phyloP scores from a whole-genome alignment of 495 filamentous ascomycete genomes.

The Penicillium coffeae region DNA sequence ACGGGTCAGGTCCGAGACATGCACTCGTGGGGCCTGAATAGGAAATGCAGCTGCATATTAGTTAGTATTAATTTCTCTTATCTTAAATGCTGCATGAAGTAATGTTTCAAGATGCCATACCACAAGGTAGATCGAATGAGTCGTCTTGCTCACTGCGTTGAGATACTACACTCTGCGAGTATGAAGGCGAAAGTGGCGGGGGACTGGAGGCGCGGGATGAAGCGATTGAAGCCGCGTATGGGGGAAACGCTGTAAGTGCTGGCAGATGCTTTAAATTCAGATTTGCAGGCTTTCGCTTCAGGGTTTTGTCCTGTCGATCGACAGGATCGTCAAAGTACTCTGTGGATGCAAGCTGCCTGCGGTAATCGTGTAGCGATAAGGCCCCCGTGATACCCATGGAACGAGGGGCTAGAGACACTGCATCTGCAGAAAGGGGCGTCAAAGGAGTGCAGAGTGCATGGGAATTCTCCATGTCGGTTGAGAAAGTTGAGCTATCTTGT shows the following conservation, averaged over 20 bases:
- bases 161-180: slow-evolving; percentile 38
- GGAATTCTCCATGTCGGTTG: slow-evolving; percentile 13
- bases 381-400: slow-evolving; percentile 21
- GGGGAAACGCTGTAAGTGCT: slow-evolving; percentile 13
- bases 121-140: slow-evolving; percentile 12
- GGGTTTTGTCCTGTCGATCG: slow-evolving; percentile 23
- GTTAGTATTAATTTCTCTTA: slow-evolving; percentile 13
- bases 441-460: slow-evolving; percentile 18
- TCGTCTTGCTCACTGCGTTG: slow-evolving; percentile 33
- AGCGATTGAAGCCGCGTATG: slow-evolving; percentile 25
- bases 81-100: background rate
- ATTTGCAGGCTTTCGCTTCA: slow-evolving; percentile 38
- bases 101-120: background rate
- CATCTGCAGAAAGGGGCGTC: slow-evolving; percentile 17
- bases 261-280: slow-evolving; percentile 31
- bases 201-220: slow-evolving; percentile 36
- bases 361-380: slow-evolving; percentile 34
- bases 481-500: slow-evolving; percentile 20
- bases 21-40: slow-evolving; percentile 18
- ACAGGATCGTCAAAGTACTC: slow-evolving; percentile 17
- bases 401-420: slow-evolving; percentile 20
- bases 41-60: slow-evolving; percentile 12
- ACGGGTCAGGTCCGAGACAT: slow-evolving; percentile 23
- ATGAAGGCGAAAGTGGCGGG: slow-evolving; percentile 41
- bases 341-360: slow-evolving; percentile 26